These are phyloP conservation scores for Solanum chacoense DNA, from an alignment of 305 asterid genomes.

Conservation along the genomic window DNA sequence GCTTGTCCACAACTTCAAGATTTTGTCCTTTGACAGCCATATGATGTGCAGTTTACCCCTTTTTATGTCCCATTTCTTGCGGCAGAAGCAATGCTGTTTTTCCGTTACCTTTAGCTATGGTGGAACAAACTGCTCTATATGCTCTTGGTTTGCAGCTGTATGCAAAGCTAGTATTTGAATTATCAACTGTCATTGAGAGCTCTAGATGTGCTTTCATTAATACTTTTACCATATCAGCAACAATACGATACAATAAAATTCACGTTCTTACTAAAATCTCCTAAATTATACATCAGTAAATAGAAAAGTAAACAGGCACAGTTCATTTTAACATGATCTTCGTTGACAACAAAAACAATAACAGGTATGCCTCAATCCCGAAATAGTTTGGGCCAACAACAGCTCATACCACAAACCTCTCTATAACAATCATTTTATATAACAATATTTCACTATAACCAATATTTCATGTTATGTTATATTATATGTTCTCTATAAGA, in stretches of 20 bases:
- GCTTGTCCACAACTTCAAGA: neutral
- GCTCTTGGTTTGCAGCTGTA: neutral
- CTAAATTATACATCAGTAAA: neutral
- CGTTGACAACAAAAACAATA: too few species aligned
- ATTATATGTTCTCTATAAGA: too few species aligned
- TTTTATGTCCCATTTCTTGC: neutral
- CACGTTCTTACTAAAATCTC: neutral
- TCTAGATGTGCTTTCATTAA: neutral
- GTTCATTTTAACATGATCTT: too few species aligned
- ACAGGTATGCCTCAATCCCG: too few species aligned
- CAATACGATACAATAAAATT: too few species aligned
- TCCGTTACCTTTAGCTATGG: too few species aligned
- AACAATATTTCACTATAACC: neutral
- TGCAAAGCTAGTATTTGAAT: neutral
- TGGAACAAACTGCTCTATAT: too few species aligned
- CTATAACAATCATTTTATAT: too few species aligned
- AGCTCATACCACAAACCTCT: neutral
- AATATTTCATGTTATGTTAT: neutral
- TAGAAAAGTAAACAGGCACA: too few species aligned
- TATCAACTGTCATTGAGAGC: too few species aligned
- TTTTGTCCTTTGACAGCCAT: neutral
- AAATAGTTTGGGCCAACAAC: neutral
- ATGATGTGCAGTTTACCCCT: neutral
- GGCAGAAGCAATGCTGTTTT: too few species aligned
- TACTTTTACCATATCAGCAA: neutral